Percentiles rank a stretch among this genome's conserved stretches.
Evolutionary conservation across 306 rosid species (phyloP).

Genomic region (Citrullus colocynthis): DNA sequence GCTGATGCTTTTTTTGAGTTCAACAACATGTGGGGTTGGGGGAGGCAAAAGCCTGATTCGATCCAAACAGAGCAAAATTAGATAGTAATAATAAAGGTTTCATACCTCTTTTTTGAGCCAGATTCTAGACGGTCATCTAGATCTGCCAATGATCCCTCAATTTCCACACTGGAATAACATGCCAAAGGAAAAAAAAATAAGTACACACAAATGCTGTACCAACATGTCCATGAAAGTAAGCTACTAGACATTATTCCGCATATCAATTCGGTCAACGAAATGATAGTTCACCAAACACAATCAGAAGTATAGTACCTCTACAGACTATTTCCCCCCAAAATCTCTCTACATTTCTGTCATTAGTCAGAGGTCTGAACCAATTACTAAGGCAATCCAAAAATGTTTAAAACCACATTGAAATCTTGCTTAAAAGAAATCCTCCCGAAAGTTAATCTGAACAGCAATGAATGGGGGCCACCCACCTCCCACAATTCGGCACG

Average conservation of each 20-base stretch:
- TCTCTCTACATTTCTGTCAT: neutral
- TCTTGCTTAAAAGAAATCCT: neutral
- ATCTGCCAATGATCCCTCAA: constrained; percentile 66
- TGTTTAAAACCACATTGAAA: neutral
- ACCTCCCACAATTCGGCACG: neutral
- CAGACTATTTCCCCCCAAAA: neutral
- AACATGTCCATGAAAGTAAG: constrained; percentile 4
- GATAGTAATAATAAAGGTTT: neutral
- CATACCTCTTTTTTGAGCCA: constrained; percentile 74
- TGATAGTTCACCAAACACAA: neutral
- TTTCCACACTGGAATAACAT: constrained; percentile 41
- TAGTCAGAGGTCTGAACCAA: neutral
- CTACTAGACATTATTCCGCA: neutral
- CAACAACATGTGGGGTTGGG: no score
- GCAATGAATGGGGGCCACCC: neutral
- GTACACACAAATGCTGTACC: constrained; percentile 6
- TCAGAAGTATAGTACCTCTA: neutral
- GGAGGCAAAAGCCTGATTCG: neutral
- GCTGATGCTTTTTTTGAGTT: neutral
- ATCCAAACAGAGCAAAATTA: neutral
- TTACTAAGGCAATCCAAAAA: neutral
- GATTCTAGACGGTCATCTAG: constrained; percentile 50
- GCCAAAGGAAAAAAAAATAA: constrained; percentile 1
- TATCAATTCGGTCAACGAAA: neutral
- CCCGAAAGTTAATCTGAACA: neutral